A percentile compares a stretch with the other conserved stretches of the same genome.
Conservation (phyloP, 139 green algal genomes). For the Dunaliella primolecta region DNA sequence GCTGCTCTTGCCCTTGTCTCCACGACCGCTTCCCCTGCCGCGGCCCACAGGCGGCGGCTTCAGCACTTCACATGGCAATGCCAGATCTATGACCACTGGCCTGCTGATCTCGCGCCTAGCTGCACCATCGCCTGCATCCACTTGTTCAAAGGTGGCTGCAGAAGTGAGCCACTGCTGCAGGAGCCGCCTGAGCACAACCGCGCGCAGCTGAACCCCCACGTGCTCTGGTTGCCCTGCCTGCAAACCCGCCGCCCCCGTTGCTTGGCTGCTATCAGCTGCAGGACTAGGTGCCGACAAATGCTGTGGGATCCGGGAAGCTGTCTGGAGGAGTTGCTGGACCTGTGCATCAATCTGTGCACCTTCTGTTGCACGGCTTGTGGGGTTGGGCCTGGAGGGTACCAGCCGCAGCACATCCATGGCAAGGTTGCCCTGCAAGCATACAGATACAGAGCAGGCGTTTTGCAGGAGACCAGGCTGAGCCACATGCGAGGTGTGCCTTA, state of each 20-base stretch:
- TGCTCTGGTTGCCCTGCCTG: neutral
- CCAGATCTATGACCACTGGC: neutral
- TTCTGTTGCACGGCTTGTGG: neutral
- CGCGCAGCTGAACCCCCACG: neutral
- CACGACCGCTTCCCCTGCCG: neutral
- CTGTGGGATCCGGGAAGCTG: neutral
- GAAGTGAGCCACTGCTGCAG: neutral
- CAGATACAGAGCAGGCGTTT: no score
- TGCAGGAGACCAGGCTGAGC: no score
- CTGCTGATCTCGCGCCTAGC: neutral
- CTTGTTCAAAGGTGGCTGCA: neutral
- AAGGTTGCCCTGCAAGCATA: neutral
- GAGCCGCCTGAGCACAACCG: neutral
- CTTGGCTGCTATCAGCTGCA: neutral
- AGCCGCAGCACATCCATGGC: neutral
- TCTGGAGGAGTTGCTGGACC: neutral
- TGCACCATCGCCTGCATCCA: no score
- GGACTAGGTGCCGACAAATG: no score
- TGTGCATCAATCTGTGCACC: neutral
- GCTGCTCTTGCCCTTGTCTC: neutral
- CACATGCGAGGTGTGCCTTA: no score
- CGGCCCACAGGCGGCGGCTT: no score
- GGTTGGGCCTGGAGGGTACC: neutral
- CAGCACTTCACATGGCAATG: neutral
- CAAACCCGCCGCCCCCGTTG: neutral